phyloP scores from a whole-genome alignment of 169 alveolate species.

The Plasmodium gaboni region DNA sequence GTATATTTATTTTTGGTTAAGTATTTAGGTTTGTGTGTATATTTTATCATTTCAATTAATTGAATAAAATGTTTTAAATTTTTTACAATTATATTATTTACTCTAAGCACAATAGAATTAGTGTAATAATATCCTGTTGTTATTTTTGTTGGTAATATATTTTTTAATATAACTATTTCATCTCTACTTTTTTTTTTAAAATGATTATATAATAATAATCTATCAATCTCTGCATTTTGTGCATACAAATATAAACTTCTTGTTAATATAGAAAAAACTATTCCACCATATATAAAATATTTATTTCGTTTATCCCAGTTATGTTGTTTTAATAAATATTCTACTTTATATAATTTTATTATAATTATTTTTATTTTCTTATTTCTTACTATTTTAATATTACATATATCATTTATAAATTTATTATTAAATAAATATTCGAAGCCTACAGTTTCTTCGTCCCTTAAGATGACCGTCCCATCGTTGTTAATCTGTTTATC shows the following conservation, averaged over 20 bases:
- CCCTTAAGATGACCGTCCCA: conserved; percentile 88
- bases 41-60: conserved; percentile 9
- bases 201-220: conserved; percentile 16
- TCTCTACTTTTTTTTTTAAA: conserved; percentile 56
- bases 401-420: conserved; percentile 34
- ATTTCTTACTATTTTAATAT: conserved; percentile 23
- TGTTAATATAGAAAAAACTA: conserved; percentile 87
- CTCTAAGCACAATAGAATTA: conserved; percentile 73
- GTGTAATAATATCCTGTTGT: conserved; percentile 84
- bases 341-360: conserved; percentile 76
- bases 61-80: conserved; percentile 79
- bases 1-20: background rate
- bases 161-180: conserved; percentile 84
- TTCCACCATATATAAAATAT: conserved; percentile 88
- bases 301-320: conserved; percentile 89
- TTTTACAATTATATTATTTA: conserved; percentile 72
- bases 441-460: conserved; percentile 33
- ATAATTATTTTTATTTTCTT: conserved; percentile 1
- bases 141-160: conserved; percentile 84
- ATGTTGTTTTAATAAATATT: conserved; percentile 86
- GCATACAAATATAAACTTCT: conserved; percentile 14
- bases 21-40: background rate
- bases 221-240: conserved; percentile 14
- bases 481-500: conserved; percentile 88
- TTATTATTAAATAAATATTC: conserved; percentile 11